A percentile compares a stretch with the other conserved stretches of the same genome.
Evolutionary conservation across 345 rosid genomes (phyloP).

Genomic region (Hibiscus syriacus): DNA sequence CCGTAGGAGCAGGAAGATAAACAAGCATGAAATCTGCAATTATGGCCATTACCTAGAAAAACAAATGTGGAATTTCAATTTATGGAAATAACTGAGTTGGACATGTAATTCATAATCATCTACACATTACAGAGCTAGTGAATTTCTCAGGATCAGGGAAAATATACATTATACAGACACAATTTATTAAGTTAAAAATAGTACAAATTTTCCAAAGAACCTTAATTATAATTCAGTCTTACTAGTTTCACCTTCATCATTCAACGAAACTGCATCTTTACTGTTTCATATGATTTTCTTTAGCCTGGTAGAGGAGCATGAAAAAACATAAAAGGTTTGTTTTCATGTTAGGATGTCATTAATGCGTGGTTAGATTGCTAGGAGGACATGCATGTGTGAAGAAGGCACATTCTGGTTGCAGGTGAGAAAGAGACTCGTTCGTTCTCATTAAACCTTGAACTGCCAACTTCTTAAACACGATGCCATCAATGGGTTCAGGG

Average conservation of each 20-base stretch:
- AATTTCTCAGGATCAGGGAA: background rate
- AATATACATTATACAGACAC: background rate
- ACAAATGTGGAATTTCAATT: background rate
- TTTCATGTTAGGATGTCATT: background rate
- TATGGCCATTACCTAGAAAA: conserved; percentile 80
- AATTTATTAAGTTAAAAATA: background rate
- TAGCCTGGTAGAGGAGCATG: background rate
- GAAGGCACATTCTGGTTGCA: background rate
- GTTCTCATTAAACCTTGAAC: background rate
- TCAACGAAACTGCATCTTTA: background rate
- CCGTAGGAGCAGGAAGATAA: conserved; percentile 95
- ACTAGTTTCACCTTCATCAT: background rate
- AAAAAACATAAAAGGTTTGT: background rate
- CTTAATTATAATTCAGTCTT: background rate
- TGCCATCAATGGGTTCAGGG: background rate
- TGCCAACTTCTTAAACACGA: background rate
- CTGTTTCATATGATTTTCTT: background rate
- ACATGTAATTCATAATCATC: background rate
- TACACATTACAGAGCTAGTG: background rate
- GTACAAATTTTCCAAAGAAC: background rate
- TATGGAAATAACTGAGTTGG: background rate
- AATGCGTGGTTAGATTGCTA: background rate
- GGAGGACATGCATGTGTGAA: background rate
- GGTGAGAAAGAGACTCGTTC: background rate
- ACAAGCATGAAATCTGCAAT: conserved; percentile 99